Evolutionary conservation across 208 protist species (phyloP).

Genomic region (Novymonas esmeraldas): DNA sequence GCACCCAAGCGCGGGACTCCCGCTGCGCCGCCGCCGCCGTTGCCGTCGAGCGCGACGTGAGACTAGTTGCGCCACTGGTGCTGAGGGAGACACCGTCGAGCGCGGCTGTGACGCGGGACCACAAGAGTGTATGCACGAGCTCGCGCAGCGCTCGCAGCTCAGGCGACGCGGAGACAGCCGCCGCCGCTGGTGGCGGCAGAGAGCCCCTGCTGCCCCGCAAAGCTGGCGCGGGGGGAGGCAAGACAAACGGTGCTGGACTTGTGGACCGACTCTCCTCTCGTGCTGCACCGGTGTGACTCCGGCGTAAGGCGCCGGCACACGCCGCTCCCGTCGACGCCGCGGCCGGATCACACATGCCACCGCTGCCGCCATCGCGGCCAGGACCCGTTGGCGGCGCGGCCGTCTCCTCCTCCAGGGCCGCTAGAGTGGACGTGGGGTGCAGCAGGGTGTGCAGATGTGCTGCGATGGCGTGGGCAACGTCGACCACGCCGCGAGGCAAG

Average conservation of each 20-base stretch:
- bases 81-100: constrained; percentile 24
- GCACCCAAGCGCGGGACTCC: constrained; percentile 14
- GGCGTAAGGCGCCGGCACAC: neutral
- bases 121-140: constrained; percentile 15
- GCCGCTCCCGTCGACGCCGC: neutral
- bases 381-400: neutral
- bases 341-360: neutral
- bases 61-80: neutral
- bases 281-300: neutral
- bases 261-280: constrained; percentile 5
- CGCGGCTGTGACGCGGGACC: constrained; percentile 25
- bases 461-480: constrained; percentile 21
- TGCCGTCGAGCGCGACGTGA: neutral
- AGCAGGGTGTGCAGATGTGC: constrained; percentile 20
- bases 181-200: neutral
- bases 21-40: constrained; percentile 6
- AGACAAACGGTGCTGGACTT: neutral
- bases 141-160: constrained; percentile 19
- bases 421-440: constrained; percentile 9
- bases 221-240: neutral
- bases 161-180: neutral
- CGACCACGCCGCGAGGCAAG: constrained; percentile 20
- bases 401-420: constrained; percentile 20
- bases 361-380: neutral
- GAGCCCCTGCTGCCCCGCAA: neutral